phyloP scores from a whole-genome alignment of 148 eudicot genomes.

The Limonium bicolor region DNA sequence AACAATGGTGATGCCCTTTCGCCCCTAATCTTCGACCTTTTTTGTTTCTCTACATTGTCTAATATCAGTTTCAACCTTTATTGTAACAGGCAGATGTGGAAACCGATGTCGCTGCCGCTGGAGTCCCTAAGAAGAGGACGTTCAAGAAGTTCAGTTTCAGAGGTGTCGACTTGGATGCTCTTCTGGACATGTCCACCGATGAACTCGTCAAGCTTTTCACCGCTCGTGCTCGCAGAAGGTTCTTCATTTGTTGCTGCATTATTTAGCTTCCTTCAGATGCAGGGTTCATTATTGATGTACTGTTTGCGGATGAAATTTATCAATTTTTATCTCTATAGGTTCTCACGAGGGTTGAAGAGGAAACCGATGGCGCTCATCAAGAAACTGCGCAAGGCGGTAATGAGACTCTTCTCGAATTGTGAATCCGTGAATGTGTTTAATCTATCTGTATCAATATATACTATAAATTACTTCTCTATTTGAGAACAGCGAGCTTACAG shows the following conservation, averaged over 20 bases:
- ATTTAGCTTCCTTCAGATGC: too few species aligned
- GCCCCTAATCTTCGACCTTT: background rate
- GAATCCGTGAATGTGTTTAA: too few species aligned
- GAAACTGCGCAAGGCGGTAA: slow-evolving; percentile 62
- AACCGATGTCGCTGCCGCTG: slow-evolving; percentile 6
- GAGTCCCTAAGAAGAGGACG: slow-evolving; percentile 33
- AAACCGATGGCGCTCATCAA: slow-evolving; percentile 68
- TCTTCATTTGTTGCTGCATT: background rate
- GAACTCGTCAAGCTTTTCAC: slow-evolving; percentile 29
- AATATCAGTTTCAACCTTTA: background rate
- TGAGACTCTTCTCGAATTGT: too few species aligned
- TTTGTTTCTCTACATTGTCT: background rate
- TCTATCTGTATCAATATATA: too few species aligned
- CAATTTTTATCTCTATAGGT: slow-evolving; percentile 15
- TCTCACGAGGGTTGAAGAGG: slow-evolving; percentile 53
- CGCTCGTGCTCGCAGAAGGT: slow-evolving; percentile 45
- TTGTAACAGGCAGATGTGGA: slow-evolving; percentile 28
- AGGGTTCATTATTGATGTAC: too few species aligned
- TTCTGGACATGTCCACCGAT: slow-evolving; percentile 34
- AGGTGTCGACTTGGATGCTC: slow-evolving; percentile 33
- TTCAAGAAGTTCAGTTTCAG: slow-evolving; percentile 38
- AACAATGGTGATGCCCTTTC: too few species aligned
- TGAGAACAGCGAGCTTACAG: too few species aligned
- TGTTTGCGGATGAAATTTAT: background rate
- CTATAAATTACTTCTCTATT: too few species aligned